phyloP scores from a whole-genome alignment of 139 green algal species.

The Prasinococcaceae sp. region DNA sequence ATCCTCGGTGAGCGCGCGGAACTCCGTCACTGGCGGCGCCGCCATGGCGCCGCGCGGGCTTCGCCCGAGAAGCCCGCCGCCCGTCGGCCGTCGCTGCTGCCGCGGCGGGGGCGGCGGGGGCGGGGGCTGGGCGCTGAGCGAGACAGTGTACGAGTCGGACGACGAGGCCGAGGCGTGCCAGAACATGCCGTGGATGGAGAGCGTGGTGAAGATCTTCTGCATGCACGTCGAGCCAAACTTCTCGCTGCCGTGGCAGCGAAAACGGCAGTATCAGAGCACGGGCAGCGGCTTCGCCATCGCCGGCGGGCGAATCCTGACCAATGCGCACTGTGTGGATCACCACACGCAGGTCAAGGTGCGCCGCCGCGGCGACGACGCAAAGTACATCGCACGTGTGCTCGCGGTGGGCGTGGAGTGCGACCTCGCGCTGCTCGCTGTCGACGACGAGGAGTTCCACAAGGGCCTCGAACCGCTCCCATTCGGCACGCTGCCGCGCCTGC shows the following conservation, averaged over 20 bases:
- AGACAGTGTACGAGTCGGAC: no score
- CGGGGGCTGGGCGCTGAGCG: no score
- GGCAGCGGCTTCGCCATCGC: constrained; percentile 47
- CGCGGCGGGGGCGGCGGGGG: no score
- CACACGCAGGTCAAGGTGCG: constrained; percentile 52
- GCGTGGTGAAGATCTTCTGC: constrained; percentile 74
- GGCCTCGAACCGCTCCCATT: constrained; percentile 52
- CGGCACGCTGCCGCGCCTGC: constrained; percentile 25
- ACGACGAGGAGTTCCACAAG: constrained; percentile 29
- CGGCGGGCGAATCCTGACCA: constrained; percentile 51
- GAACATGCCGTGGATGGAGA: no score
- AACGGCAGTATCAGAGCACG: constrained; percentile 46
- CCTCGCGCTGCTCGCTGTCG: constrained; percentile 19
- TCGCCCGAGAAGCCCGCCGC: no score
- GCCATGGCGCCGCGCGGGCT: no score
- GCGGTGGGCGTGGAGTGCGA: constrained; percentile 47
- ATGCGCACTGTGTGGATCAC: constrained; percentile 57
- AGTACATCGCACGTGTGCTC: constrained; percentile 36
- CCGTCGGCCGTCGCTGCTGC: no score
- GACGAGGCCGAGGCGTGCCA: no score
- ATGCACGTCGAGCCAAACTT: constrained; percentile 77
- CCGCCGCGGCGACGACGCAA: constrained; percentile 32
- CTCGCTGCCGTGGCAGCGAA: constrained; percentile 69
- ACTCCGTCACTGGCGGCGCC: no score
- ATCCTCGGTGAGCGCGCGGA: no score